A percentile compares a stretch with the other conserved stretches of the same genome.
Conservation (phyloP, 2,329 filamentous ascomycete species). For the Sporothrix globosa region DNA sequence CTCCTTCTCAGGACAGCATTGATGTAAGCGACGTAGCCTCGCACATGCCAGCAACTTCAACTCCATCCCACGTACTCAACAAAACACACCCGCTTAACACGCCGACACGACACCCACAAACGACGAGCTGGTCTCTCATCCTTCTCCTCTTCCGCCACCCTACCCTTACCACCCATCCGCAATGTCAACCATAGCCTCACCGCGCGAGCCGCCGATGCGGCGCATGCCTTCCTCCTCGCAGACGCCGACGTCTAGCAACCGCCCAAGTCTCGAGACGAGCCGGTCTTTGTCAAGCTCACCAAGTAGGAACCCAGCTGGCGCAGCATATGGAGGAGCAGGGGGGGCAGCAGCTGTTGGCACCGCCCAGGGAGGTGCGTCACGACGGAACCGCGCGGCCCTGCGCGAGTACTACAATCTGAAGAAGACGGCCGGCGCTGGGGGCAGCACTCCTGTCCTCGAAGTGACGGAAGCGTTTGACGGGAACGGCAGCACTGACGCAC, state of each 20-base stretch:
- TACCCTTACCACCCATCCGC: slow-evolving; percentile 13
- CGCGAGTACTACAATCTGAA: slow-evolving; percentile 94
- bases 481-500: slow-evolving; percentile 35
- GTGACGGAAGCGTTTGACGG: slow-evolving; percentile 47
- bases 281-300: slow-evolving; percentile 64
- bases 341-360: slow-evolving; percentile 38
- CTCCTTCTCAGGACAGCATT: slow-evolving; percentile 16
- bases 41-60: not conserved
- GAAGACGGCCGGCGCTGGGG: slow-evolving; percentile 44
- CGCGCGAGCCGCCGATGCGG: slow-evolving; percentile 63
- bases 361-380: slow-evolving; percentile 43
- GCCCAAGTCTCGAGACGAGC: slow-evolving; percentile 70
- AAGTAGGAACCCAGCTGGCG: slow-evolving; percentile 44
- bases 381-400: slow-evolving; percentile 77
- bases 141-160: too few species aligned
- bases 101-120: not conserved
- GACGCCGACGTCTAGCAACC: slow-evolving; percentile 73
- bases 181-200: slow-evolving; percentile 69
- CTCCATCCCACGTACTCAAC: not conserved
- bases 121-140: slow-evolving; percentile 16
- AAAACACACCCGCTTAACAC: not conserved
- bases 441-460: slow-evolving; percentile 48
- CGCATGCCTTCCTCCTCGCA: slow-evolving; percentile 53
- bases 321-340: slow-evolving; percentile 26
- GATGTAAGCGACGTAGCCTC: too few species aligned